Evolutionary conservation across 768 basidiomycete genomes (phyloP).

Genomic region (Amanita molliuscula): DNA sequence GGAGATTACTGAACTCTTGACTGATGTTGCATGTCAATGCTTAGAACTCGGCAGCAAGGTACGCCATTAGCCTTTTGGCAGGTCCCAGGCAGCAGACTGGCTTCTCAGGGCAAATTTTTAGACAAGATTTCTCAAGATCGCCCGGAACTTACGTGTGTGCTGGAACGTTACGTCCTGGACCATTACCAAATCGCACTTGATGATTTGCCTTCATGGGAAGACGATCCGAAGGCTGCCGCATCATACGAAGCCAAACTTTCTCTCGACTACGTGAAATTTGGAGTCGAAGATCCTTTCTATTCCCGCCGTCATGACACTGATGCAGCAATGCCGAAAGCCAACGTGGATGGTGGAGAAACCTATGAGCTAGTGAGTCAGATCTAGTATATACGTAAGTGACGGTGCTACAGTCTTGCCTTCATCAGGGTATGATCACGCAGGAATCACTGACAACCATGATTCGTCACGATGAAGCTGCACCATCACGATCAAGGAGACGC

Average conservation of each 20-base stretch:
- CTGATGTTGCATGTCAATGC: conserved; percentile 50
- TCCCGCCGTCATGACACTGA: conserved; percentile 10
- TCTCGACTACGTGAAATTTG: conserved; percentile 34
- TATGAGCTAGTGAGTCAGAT: conserved; percentile 3
- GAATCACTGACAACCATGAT: conserved; percentile 69
- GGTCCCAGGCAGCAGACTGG: background rate
- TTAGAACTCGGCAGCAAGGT: conserved; percentile 56
- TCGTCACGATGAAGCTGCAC: conserved; percentile 57
- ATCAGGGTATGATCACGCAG: conserved; percentile 59
- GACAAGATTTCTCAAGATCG: conserved; percentile 42
- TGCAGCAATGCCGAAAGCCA: background rate
- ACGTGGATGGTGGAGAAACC: background rate
- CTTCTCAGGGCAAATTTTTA: conserved; percentile 51
- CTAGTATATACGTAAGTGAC: background rate
- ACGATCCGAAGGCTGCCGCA: conserved; percentile 27
- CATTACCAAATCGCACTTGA: conserved; percentile 43
- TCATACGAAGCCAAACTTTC: conserved; percentile 42
- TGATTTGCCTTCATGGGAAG: conserved; percentile 45
- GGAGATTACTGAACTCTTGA: conserved; percentile 37
- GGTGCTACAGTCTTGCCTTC: background rate
- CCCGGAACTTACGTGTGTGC: conserved; percentile 27
- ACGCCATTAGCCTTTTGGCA: conserved; percentile 7
- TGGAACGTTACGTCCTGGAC: conserved; percentile 36
- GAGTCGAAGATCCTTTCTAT: conserved; percentile 18
- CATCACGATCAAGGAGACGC: conserved; percentile 46